phyloP scores from a whole-genome alignment of 306 rosid genomes.

The Oemleria cerasiformis region DNA sequence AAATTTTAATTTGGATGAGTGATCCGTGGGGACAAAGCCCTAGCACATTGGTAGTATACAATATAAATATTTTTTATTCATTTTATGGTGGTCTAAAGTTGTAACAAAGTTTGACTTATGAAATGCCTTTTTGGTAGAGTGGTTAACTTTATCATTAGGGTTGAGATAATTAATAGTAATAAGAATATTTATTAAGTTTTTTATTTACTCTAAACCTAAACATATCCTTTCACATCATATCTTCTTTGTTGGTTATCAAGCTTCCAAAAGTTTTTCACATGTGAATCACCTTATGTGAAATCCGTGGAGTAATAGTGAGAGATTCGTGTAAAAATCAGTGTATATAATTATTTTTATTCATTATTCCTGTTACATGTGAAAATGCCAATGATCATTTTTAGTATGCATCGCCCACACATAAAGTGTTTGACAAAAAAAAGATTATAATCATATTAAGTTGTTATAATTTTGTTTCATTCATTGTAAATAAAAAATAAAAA shows the following conservation, averaged over 20 bases:
- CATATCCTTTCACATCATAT: neutral
- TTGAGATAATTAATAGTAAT: neutral
- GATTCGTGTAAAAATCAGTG: too few species aligned
- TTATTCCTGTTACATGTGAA: too few species aligned
- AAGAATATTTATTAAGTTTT: too few species aligned
- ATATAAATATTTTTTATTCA: neutral
- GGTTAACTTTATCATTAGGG: conserved; percentile 11
- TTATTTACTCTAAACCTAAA: too few species aligned
- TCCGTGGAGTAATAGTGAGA: too few species aligned
- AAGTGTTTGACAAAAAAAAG: too few species aligned
- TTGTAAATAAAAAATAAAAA: too few species aligned
- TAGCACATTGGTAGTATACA: neutral
- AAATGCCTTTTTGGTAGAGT: neutral
- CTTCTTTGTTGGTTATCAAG: neutral
- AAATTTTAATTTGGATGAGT: conserved; percentile 3
- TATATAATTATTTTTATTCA: too few species aligned
- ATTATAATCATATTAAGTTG: too few species aligned
- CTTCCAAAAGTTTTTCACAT: neutral
- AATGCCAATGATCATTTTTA: too few species aligned
- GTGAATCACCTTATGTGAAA: neutral
- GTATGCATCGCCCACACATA: too few species aligned
- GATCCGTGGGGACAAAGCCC: conserved; percentile 1
- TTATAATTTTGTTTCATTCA: too few species aligned
- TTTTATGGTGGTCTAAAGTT: neutral
- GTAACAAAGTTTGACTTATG: conserved; percentile 11